phyloP scores from a whole-genome alignment of 2,329 filamentous ascomycete genomes.

The Venturia oleaginea region DNA sequence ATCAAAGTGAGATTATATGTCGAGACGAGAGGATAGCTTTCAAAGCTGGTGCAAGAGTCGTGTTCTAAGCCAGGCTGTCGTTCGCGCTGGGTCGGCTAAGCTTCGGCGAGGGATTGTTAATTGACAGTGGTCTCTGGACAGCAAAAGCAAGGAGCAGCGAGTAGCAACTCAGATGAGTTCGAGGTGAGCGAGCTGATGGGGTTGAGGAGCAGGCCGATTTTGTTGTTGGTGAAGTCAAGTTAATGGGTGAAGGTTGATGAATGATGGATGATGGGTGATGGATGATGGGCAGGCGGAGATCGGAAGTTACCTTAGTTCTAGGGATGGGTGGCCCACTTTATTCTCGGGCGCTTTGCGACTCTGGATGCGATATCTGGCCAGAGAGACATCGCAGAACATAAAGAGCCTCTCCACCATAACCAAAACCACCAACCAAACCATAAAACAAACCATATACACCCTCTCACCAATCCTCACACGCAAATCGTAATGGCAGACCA shows the following conservation, averaged over 20 bases:
- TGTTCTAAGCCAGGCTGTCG: not conserved
- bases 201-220: not conserved
- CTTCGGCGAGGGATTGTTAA: not conserved
- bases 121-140: not conserved
- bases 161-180: not conserved
- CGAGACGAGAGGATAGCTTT: not conserved
- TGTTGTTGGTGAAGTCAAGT: not conserved
- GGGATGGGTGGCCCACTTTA: not conserved
- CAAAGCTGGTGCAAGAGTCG: not conserved
- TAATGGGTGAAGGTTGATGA: too few relatives aligned
- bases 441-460: not conserved
- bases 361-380: constrained; percentile 2
- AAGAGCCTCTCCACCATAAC: not conserved
- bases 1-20: too few relatives aligned
- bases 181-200: not conserved
- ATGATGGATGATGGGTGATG: too few relatives aligned
- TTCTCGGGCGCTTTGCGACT: not conserved
- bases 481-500: constrained; percentile 13
- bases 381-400: not conserved
- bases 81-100: not conserved
- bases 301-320: too few relatives aligned
- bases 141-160: not conserved
- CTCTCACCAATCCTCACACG: not conserved
- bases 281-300: not conserved
- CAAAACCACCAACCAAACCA: not conserved